phyloP scores from a whole-genome alignment of 208 protist genomes.

The Acanthamoeba triangularis region DNA sequence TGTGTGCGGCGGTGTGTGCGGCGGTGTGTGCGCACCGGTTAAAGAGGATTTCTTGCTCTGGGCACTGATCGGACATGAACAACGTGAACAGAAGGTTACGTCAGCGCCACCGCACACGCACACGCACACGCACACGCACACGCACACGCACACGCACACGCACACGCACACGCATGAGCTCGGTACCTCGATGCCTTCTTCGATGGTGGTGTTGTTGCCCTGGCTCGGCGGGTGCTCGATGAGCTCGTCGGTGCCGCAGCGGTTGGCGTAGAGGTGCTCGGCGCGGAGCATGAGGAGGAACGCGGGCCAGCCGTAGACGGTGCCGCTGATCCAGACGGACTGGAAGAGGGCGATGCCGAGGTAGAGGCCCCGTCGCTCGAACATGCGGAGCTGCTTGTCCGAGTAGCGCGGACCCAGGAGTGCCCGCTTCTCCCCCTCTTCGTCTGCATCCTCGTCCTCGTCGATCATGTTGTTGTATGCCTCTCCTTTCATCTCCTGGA shows the following conservation, averaged over 20 bases:
- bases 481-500: no score
- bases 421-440: background rate
- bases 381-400: background rate
- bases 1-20: no score
- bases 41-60: constrained; percentile 51
- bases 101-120: background rate
- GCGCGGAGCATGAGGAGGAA: constrained; percentile 30
- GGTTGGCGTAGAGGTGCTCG: constrained; percentile 13
- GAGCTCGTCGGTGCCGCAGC: constrained; percentile 11
- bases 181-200: background rate
- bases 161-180: no score
- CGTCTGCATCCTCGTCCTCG: background rate
- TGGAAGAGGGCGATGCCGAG: background rate
- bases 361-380: background rate
- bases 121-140: background rate
- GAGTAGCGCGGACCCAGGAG: background rate
- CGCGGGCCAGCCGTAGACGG: constrained; percentile 22
- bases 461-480: no score
- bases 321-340: constrained; percentile 34
- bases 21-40: background rate
- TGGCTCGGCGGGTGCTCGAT: background rate
- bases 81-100: background rate
- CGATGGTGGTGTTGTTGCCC: background rate
- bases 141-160: no score
- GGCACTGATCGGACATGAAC: constrained; percentile 17